Evolutionary conservation across 2,329 filamentous ascomycete species (phyloP), one percentile per base, ranked within the genome.

Genomic region (Colletotrichum scovillei): DNA sequence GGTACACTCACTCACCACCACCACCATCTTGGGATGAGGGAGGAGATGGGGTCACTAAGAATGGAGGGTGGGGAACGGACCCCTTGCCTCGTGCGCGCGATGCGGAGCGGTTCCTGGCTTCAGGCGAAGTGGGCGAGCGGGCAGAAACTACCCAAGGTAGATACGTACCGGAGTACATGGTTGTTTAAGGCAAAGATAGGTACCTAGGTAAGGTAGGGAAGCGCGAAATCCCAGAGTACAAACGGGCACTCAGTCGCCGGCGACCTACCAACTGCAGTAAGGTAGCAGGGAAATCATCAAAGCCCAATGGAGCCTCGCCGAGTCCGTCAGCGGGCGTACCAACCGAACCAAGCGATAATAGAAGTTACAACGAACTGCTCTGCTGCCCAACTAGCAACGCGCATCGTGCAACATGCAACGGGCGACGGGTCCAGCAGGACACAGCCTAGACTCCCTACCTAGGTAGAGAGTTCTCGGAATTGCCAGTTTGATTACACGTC

Each of bases 71-170:
- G 70, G 32, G 70, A 70, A 69, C 53, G 32, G 67, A 22, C 70
- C 67, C 70, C 70, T 73, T 73, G 70, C 70, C 70, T 73, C 67
- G 67, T 73, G 70, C 67, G 67, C 53, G 67, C 46, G 69, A 64
- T 70, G 70, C 55, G 70, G 67, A 73, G 60, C 60, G 67, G 70
- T 73, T 70, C 67, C 67, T 70, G 67, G 67, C 67, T 73, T 65
- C 24, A 72, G 66, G 69, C 59, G 26, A 66, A 30, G 28, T 46
- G 24, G 19, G n/a, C 24, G 58, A 26, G 30, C 30, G 26, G 56
- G 60, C 42, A 63, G 35, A 57, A 57, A 38, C 28, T 32, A 65
- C 22, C 28, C 11, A 35, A 35, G 32, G 32, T 53, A 64, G 24
- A 52, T 63, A 69, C 58, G 64, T 68, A 69, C 65, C 49, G 30